phyloP scores from a whole-genome alignment of 768 basidiomycete genomes.

The Nevesoporus exiguus region DNA sequence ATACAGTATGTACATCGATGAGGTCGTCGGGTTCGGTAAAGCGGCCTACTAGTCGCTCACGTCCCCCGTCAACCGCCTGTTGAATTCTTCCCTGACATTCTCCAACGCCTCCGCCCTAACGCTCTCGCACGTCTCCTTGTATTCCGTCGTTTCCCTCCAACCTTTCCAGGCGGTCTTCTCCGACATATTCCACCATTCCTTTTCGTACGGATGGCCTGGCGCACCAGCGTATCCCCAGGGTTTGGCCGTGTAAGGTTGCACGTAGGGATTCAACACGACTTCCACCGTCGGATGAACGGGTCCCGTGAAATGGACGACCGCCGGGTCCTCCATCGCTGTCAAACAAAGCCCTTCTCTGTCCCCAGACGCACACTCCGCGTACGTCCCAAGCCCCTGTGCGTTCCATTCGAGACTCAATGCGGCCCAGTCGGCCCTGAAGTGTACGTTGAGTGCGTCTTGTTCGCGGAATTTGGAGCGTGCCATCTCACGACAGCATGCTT shows the following conservation, averaged over 20 bases:
- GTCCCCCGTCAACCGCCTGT: slow-evolving; percentile 1
- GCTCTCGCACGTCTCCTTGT: slow-evolving; percentile 15
- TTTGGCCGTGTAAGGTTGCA: slow-evolving; percentile 53
- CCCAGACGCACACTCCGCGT: slow-evolving; percentile 34
- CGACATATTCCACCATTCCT: slow-evolving; percentile 45
- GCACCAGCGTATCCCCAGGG: slow-evolving; percentile 57
- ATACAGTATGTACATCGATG: neutral
- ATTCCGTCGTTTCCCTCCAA: slow-evolving; percentile 26
- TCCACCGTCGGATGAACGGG: slow-evolving; percentile 46
- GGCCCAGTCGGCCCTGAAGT: slow-evolving; percentile 45
- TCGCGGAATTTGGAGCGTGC: slow-evolving; percentile 36
- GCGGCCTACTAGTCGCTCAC: neutral
- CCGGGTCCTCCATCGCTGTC: slow-evolving; percentile 37
- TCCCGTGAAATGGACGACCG: slow-evolving; percentile 58
- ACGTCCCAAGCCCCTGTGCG: slow-evolving; percentile 56
- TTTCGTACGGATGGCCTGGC: slow-evolving; percentile 46
- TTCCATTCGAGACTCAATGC: slow-evolving; percentile 46
- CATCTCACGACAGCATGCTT: slow-evolving; percentile 25
- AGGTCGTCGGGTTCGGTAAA: neutral
- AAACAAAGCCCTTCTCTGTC: slow-evolving; percentile 37
- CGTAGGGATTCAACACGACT: slow-evolving; percentile 45
- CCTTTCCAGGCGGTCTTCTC: slow-evolving; percentile 45
- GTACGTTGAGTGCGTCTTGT: slow-evolving; percentile 50
- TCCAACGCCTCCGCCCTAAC: slow-evolving; percentile 11
- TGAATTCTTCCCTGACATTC: slow-evolving; percentile 7